Evolutionary conservation across 2,329 filamentous ascomycete genomes (phyloP), one percentile per base, ranked within the genome.

Genomic region (Malbranchea zuffiana): DNA sequence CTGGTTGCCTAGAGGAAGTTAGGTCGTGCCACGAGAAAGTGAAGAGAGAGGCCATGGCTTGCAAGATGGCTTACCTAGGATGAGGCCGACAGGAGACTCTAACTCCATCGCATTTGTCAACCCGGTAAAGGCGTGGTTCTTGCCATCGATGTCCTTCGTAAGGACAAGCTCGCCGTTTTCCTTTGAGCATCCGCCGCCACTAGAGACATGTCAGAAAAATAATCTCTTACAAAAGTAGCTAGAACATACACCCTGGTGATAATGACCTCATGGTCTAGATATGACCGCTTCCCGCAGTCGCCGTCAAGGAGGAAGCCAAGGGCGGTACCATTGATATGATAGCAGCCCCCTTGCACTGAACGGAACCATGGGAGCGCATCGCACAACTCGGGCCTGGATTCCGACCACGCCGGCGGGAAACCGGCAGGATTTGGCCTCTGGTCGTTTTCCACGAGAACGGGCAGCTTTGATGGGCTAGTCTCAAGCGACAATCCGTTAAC

Each of bases 291-390:
- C 2, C 71, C 71, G 6, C 61, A 59, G 30, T 71, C 65, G 0
- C 62, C 64, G 47, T 82, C 75, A 13, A 79, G 62, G 16, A 83
- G 61, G 40, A 80, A 70, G 0, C 72, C 75, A 28, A 63, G 62
- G 2, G 67, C 67, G n/a, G 72, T 53, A 0, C 62, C 59, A 2
- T 67, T 56, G 0, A 56, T 61, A 0, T 63, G 62, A 37, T 84
- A 75, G 3, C 68, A 61, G 4, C 74, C 75, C 1, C 72, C 66
- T 46, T 84, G 73, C 24, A 74, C 73, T 1, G 71, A 59, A 10
- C 66, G 70, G 54, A 74, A 83, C 55, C 75, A 80, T 0, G 69
- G 66, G 1, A 82, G 50, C 0, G 75, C 67, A 47, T 82, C 75
- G 45, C 73, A 80, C 0, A 85, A 57, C 10, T 70, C 69, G 40